Conservation (phyloP, 345 rosid genomes). For the Triadica sebifera region DNA sequence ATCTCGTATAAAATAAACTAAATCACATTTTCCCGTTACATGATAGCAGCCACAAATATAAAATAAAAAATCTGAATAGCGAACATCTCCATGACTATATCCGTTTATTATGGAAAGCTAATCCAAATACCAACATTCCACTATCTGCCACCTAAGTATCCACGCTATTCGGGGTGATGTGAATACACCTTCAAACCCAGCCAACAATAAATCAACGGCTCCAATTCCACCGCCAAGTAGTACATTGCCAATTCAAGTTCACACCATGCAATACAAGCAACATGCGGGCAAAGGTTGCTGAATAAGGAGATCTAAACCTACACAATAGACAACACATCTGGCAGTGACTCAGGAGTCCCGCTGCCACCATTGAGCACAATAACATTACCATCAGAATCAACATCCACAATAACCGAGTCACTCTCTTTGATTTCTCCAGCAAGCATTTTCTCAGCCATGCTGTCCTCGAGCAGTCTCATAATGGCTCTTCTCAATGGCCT, state of each 20-base stretch:
- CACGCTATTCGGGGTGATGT: neutral
- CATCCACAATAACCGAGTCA: constrained; percentile 87
- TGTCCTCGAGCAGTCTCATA: constrained; percentile 90
- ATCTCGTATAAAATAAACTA: neutral
- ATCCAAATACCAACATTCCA: constrained; percentile 1
- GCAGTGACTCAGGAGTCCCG: constrained; percentile 56
- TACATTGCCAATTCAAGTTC: constrained; percentile 24
- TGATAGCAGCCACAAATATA: neutral
- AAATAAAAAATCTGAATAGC: neutral
- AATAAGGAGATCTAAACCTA: constrained; percentile 25
- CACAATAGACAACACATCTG: constrained; percentile 49
- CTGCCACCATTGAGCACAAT: constrained; percentile 79
- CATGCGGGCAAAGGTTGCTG: constrained; percentile 12
- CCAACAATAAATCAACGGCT: constrained; percentile 12
- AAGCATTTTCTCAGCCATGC: constrained; percentile 99
- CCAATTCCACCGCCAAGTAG: constrained; percentile 22
- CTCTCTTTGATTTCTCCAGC: constrained; percentile 90
- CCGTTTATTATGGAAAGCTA: constrained; percentile 2
- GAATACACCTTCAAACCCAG: constrained; percentile 25
- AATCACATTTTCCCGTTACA: neutral
- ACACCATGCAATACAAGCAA: constrained; percentile 29
- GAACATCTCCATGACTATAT: neutral
- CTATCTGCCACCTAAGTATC: constrained; percentile 2
- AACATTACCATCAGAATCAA: constrained; percentile 74
- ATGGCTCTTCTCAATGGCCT: constrained; percentile 95